Evolutionary conservation across 345 rosid species (phyloP), one percentile per base, ranked within the genome.

Genomic region (Brassica carinata): DNA sequence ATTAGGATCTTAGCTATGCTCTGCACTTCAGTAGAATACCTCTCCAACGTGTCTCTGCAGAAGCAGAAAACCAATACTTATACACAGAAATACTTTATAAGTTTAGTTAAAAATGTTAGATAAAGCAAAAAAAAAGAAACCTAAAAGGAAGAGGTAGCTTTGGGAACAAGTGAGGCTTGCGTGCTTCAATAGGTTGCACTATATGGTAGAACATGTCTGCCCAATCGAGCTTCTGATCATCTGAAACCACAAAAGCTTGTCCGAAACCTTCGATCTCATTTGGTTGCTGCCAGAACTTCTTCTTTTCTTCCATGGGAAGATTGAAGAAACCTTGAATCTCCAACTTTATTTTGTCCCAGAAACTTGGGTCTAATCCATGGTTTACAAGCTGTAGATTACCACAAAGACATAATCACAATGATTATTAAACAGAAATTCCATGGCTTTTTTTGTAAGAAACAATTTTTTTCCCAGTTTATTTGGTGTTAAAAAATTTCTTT

Each of bases 1-100:
- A 88, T 40, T 7, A 92, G 64, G 40, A 18, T 68, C 78, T 84
- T 55, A 8, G 89, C 87, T 40, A 86, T 38, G 51, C 48, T 79
- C 73, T 81, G 84, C 67, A 84, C 31, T 76, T 88, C 86, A 23
- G 0, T 5, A 0, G 79, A 76, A 80, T 93, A 90, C 26, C 62
- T 34, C 31, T 91, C 92, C 67, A 91, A 5, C 10, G 76, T 79
- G 38, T 82, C 88, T 69, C 94, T 93, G 40, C 1, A 71, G 74
- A 64, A 80, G n/a, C 59, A 64, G 0, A 10, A 64, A 8, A 15
- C 14, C 33, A 19, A 38, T 34, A 34, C 7, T 38, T 15, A 55
- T 34, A 64, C 9, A 77, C 29, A 45, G 29, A 31, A 43, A 26
- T 55, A 38, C 0, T 51, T 14, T 1, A 5, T 40, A 31, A 19